These are phyloP conservation scores for Tolypocladium guangdongense DNA, from an alignment of 2,329 filamentous ascomycete species.

Conservation along the genomic window DNA sequence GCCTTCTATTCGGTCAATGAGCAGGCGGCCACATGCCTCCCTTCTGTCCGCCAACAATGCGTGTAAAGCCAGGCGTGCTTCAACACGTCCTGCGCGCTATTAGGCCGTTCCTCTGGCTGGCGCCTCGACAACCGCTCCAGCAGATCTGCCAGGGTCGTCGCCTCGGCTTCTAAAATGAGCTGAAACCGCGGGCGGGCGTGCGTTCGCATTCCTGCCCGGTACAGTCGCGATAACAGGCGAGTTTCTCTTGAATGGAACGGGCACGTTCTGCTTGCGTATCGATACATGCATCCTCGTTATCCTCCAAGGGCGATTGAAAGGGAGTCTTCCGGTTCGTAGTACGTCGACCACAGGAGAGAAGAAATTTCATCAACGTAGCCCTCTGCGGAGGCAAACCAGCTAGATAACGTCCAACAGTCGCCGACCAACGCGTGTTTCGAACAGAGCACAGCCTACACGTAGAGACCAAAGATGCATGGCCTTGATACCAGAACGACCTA, in stretches of 20 bases:
- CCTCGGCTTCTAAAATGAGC: background rate
- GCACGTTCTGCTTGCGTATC: background rate
- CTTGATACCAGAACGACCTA: background rate
- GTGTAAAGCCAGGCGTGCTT: background rate
- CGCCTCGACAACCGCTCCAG: background rate
- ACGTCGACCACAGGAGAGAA: background rate
- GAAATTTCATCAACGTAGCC: background rate
- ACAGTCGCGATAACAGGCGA: background rate
- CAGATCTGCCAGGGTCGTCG: background rate
- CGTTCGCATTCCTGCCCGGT: background rate
- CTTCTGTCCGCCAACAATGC: too few species aligned
- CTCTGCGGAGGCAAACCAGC: background rate
- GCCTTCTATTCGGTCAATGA: too few species aligned
- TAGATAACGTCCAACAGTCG: background rate
- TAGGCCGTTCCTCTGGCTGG: background rate
- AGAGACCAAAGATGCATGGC: background rate
- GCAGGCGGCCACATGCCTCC: too few species aligned
- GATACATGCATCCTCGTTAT: background rate
- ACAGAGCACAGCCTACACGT: background rate
- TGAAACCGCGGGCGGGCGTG: background rate
- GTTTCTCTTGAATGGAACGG: background rate
- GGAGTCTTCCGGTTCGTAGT: background rate
- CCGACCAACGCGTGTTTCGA: background rate
- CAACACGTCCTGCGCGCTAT: conserved; percentile 10
- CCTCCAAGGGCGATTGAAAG: background rate